These are phyloP conservation scores for Chimonanthus praecox DNA, from an alignment of 164 flowering plant genomes.

Conservation along the genomic window DNA sequence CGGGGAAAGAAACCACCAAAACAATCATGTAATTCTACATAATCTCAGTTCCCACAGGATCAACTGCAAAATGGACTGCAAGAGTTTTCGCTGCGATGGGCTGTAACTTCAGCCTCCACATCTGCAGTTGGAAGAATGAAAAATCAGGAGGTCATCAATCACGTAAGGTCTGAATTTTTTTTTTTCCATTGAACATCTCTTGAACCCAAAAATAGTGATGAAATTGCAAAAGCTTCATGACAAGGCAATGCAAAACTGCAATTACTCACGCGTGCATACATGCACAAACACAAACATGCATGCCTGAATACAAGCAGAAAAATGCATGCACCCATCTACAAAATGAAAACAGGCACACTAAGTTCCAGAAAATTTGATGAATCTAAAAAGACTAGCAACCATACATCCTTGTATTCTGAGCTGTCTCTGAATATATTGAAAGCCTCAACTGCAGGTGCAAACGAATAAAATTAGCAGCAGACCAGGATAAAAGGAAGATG, in stretches of 20 bases:
- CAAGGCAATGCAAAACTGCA: neutral
- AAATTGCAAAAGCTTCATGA: no score
- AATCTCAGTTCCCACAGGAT: constrained; percentile 71
- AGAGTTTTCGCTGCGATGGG: constrained; percentile 38
- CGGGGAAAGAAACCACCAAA: constrained; percentile 4
- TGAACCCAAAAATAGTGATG: no score
- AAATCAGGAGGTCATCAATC: neutral
- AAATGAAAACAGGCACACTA: no score
- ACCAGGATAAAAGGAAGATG: neutral
- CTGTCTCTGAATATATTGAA: constrained; percentile 49
- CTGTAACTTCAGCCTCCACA: constrained; percentile 63
- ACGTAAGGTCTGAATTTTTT: neutral
- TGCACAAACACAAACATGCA: neutral
- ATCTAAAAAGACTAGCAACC: constrained; percentile 12
- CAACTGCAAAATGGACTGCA: constrained; percentile 54
- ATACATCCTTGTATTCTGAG: constrained; percentile 61
- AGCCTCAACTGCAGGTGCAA: constrained; percentile 61
- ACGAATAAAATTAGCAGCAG: constrained; percentile 3
- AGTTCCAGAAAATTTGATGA: neutral
- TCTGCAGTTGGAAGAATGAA: constrained; percentile 33
- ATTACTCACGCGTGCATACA: neutral
- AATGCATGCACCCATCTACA: neutral
- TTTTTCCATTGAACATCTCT: neutral
- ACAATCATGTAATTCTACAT: constrained; percentile 39
- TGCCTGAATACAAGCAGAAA: neutral